Evolutionary conservation across 768 basidiomycete genomes (phyloP).

Genomic region (Tylopilus balloui): DNA sequence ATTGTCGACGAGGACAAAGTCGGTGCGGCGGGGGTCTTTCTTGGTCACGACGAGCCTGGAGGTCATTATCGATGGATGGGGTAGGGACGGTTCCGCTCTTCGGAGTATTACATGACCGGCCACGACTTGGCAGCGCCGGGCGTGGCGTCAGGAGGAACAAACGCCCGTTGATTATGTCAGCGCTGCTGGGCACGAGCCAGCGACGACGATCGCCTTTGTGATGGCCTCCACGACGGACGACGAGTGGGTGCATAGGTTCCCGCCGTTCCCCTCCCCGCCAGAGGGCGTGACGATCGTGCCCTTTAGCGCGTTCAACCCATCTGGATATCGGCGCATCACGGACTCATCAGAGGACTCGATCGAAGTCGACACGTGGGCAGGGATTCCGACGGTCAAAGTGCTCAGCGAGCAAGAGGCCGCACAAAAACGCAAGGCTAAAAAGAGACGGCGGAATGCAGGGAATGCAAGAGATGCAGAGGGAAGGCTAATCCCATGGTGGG

Average conservation of each 20-base stretch:
- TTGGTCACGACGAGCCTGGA: constrained; percentile 18
- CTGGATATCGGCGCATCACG: constrained; percentile 16
- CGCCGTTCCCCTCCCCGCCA: constrained; percentile 45
- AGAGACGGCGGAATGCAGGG: constrained; percentile 19
- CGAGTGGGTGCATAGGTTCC: constrained; percentile 29
- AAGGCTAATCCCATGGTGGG: constrained; percentile 29
- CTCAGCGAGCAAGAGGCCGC: constrained; percentile 20
- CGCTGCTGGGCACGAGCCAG: background rate
- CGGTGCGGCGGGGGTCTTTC: constrained; percentile 25
- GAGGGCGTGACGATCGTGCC: constrained; percentile 39
- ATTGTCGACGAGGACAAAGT: constrained; percentile 17
- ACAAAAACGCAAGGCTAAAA: constrained; percentile 14
- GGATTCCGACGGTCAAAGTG: constrained; percentile 26
- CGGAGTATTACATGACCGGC: no score
- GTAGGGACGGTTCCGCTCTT: no score
- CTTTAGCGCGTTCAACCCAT: constrained; percentile 38
- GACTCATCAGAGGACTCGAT: constrained; percentile 11
- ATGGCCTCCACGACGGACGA: background rate
- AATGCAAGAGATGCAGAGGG: constrained; percentile 18
- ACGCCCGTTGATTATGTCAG: constrained; percentile 15
- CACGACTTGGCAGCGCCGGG: no score
- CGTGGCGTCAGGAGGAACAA: background rate
- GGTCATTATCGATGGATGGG: constrained; percentile 17
- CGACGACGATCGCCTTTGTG: background rate
- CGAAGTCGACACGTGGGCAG: constrained; percentile 26